Base-by-base conservation (phyloP, 192 early-diverging fungal genomes). In the Backusella macrospora region DNA sequence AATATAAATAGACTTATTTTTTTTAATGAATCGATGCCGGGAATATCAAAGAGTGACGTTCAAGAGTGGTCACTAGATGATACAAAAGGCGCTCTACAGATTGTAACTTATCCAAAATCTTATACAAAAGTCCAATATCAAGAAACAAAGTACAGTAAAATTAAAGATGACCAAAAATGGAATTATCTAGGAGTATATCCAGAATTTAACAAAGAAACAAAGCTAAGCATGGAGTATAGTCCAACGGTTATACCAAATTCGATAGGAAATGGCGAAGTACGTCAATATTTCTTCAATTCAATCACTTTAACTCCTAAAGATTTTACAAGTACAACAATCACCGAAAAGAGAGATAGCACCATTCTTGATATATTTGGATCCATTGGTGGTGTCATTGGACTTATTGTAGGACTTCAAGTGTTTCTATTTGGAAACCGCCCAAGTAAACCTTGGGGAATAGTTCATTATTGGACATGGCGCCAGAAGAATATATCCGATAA, bases 361-460 rank as follows among this genome's bases (percentile, higher is more conserved):
- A 21, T 75, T 6, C 14, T 75, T 15, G 40, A 45, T 15, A 23
- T 52, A 34, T 37, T 70, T 67, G 74, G 65, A 45, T 40, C 59
- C 5, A 44, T 75, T 45, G 68, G 52, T 63, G 68, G 74, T 47
- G 62, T 75, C 10, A n/a, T 75, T 40, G 52, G 74, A 62, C 8
- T 74, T 8, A 43, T 74, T 6, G 0, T 55, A 8, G 73, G 64
- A 1, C 15, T 74, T 7, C 73, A 74, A 55, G 43, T 49, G 5
- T 34, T 46, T 16, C 37, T 69, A 47, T 69, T 69, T 69, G 68
- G 68, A 16, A 16, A 34, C 12, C 42, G 68, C 16, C 68, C 68
- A 14, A 48, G 16, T 10, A 14, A 15, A 3, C 68, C 68, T 14
- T 69, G 45, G 29, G 68, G 68, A 34, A 1, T 69, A 37, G 5